Conservation (phyloP, 176 grass and related monocot species). For the Avena atlantica region DNA sequence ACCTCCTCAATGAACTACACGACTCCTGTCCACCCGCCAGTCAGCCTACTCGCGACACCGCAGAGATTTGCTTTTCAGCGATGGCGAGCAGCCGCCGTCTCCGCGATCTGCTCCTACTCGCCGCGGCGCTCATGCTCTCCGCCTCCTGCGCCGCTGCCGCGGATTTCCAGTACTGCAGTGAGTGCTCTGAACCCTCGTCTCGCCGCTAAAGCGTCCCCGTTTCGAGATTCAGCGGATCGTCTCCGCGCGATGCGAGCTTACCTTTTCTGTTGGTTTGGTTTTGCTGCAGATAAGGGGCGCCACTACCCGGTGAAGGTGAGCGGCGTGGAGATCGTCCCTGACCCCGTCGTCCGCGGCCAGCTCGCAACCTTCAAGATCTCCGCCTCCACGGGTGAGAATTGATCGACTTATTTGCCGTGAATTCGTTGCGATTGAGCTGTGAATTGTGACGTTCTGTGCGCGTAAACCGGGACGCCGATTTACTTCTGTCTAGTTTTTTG, state of each 20-base stretch:
- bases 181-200: background rate
- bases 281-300: conserved; percentile 50
- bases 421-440: background rate
- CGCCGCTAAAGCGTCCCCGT: background rate
- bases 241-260: background rate
- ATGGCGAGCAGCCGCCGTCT: conserved; percentile 35
- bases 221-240: background rate
- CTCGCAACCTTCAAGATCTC: conserved; percentile 77
- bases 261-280: background rate
- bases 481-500: background rate
- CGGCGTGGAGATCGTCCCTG: conserved; percentile 65
- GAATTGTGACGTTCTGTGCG: background rate
- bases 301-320: conserved; percentile 75
- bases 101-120: conserved; percentile 23
- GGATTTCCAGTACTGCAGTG: conserved; percentile 62
- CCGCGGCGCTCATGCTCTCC: conserved; percentile 38
- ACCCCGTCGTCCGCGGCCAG: conserved; percentile 66
- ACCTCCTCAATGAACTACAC: too few species aligned
- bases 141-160: conserved; percentile 39
- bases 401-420: background rate
- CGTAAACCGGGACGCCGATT: background rate
- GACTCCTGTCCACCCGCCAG: conserved; percentile 3
- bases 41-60: background rate
- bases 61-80: background rate
- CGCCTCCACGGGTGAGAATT: conserved; percentile 68